Evolutionary conservation across 768 basidiomycete genomes (phyloP), one percentile per base, ranked within the genome.

Genomic region (Mycena crocata): DNA sequence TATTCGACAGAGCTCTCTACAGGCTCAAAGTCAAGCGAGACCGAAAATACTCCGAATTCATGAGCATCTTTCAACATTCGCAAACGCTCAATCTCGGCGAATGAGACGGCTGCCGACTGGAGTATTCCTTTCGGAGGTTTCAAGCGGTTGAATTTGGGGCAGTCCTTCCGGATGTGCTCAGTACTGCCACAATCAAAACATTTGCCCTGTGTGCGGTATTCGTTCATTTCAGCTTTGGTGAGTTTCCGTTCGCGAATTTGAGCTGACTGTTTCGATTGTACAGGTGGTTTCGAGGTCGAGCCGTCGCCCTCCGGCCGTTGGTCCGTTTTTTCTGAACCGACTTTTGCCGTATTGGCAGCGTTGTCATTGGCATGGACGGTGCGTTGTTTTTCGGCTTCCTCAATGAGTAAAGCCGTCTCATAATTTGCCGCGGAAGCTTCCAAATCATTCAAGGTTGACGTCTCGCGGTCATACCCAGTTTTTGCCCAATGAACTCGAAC

Each of bases 381-480:
- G 10, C 32, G 32, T 6, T 19, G 21, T 21, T 55, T 55, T 28
- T 55, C 35, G 5, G 7, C 42, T 3, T 32, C 48, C 6, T 15
- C 54, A 40, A 57, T 42, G 24, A 31, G 28, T 5, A 42, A 15
- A 6, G 67, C 54, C 3, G 32, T 40, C 42, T 68, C 62, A 48
- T 57, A 57, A 15, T 58, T 50, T 13, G 56, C 26, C 5, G 62
- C 67, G 7, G 34, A 39, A 0, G 13, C 39, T n/a, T 62, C 54
- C 2, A 68, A 24, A 1, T 57, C 48, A 23, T 57, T 40, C 17
- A 48, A 21, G 5, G n/a, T 58, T 4, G 62, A 45, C 10, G 34
- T 26, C 23, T 60, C 62, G 2, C 57, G 49, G 21, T 65, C 60
- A 50, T 62, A 70, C 1, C 69, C 65, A 12, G 63, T 40, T 10